A percentile compares a stretch with the other conserved stretches of the same genome.
phyloP scores from a whole-genome alignment of 2,329 filamentous ascomycete species.

The Coleophoma cylindrospora region DNA sequence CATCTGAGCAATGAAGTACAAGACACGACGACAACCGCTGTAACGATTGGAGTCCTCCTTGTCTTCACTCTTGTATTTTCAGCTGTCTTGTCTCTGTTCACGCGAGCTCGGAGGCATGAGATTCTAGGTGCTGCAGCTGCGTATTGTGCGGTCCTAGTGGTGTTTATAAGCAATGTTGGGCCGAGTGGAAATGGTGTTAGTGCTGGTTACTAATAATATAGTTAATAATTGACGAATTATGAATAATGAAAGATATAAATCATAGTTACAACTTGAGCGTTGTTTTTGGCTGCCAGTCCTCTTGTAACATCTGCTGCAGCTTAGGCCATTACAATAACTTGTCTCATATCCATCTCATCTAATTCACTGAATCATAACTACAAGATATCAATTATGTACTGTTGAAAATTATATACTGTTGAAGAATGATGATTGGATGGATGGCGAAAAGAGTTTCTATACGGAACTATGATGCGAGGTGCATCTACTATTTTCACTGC shows the following conservation, averaged over 20 bases:
- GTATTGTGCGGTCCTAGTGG: constrained; percentile 4
- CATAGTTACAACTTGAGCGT: not conserved
- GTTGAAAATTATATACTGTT: no score
- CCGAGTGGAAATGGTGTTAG: not conserved
- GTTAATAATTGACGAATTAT: not conserved
- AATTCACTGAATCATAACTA: no score
- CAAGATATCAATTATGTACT: no score
- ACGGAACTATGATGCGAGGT: no score
- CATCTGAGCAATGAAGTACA: constrained; percentile 3
- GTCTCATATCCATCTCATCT: no score
- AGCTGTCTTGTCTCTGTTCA: not conserved
- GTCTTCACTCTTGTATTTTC: constrained; percentile 7
- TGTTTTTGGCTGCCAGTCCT: no score
- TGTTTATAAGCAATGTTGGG: constrained; percentile 2
- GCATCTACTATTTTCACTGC: no score
- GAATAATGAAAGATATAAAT: not conserved
- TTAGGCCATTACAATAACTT: no score
- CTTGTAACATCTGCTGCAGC: no score
- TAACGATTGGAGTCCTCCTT: constrained; percentile 13
- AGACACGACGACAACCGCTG: constrained; percentile 2
- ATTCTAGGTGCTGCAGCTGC: constrained; percentile 3
- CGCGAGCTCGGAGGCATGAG: constrained; percentile 1
- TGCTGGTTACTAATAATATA: not conserved
- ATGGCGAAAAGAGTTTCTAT: no score
- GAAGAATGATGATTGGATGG: no score